These are phyloP conservation scores for Diaporthe sp. DNA, from an alignment of 2,329 filamentous ascomycete species.

Conservation along the genomic window DNA sequence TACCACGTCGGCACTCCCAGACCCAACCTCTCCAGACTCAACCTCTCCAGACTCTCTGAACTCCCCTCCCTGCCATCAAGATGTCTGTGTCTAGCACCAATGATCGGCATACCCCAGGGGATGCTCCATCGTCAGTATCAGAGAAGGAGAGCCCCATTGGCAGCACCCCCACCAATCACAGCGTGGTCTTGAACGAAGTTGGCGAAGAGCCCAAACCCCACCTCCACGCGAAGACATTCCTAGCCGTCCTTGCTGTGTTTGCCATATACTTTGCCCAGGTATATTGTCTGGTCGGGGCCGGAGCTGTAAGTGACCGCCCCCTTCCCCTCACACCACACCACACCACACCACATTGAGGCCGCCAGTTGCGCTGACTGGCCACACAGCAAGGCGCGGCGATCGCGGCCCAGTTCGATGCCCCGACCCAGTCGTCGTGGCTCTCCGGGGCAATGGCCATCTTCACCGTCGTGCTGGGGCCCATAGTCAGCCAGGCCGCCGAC, in stretches of 20 bases:
- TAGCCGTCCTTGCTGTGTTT: constrained; percentile 47
- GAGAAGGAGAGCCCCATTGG: not conserved
- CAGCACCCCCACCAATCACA: not conserved
- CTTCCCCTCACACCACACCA: not conserved
- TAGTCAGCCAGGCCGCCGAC: constrained; percentile 52
- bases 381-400: constrained; percentile 47
- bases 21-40: not conserved
- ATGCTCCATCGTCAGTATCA: constrained; percentile 6
- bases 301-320: constrained; percentile 43
- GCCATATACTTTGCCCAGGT: constrained; percentile 50
- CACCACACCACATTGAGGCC: not conserved
- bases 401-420: constrained; percentile 41
- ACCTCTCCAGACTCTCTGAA: not conserved
- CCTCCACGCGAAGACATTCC: constrained; percentile 47
- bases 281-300: constrained; percentile 47
- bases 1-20: not conserved
- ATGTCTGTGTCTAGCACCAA: not conserved
- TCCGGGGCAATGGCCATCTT: constrained; percentile 48
- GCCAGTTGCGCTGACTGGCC: not conserved
- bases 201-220: constrained; percentile 38
- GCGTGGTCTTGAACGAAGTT: not conserved
- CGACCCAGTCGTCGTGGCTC: constrained; percentile 46
- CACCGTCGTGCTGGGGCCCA: constrained; percentile 48
- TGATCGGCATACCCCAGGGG: not conserved
- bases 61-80: not conserved